These are phyloP conservation scores for Colletotrichum eremochloae DNA, from an alignment of 2,329 filamentous ascomycete species.

Conservation along the genomic window DNA sequence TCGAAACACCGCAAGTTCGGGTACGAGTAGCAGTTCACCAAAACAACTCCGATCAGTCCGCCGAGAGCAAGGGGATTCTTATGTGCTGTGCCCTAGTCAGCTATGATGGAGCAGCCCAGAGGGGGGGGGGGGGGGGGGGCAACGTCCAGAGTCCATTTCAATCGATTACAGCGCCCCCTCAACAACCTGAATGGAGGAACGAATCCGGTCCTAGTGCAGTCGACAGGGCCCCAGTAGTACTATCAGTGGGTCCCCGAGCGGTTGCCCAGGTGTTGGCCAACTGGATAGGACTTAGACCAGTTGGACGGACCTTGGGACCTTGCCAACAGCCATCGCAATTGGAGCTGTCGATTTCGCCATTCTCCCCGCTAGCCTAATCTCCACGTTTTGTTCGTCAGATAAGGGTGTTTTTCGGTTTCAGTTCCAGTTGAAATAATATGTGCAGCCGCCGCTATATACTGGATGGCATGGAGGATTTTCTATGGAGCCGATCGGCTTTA, in stretches of 20 bases:
- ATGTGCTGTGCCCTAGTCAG: conserved; percentile 1
- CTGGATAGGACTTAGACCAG: neutral
- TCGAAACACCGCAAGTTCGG: neutral
- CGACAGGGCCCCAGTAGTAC: conserved; percentile 7
- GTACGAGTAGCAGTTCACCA: too few species aligned
- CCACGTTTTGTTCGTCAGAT: neutral
- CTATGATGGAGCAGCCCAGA: neutral
- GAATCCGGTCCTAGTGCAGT: neutral
- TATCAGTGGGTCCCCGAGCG: conserved; percentile 14
- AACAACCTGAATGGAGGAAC: neutral
- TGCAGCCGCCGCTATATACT: neutral
- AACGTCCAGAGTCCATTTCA: neutral
- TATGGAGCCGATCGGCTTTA: neutral
- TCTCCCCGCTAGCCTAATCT: conserved; percentile 11
- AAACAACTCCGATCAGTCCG: neutral
- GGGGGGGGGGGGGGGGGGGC: neutral
- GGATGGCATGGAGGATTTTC: neutral
- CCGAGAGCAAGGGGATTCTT: neutral
- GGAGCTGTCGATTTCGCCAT: conserved; percentile 33
- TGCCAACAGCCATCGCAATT: conserved; percentile 30
- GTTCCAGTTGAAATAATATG: neutral
- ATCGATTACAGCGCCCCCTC: neutral
- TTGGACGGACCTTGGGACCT: neutral
- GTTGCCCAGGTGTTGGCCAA: neutral
- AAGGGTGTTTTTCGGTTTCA: neutral